Conservation (phyloP, 345 rosid genomes). For the Turritis glabra region DNA sequence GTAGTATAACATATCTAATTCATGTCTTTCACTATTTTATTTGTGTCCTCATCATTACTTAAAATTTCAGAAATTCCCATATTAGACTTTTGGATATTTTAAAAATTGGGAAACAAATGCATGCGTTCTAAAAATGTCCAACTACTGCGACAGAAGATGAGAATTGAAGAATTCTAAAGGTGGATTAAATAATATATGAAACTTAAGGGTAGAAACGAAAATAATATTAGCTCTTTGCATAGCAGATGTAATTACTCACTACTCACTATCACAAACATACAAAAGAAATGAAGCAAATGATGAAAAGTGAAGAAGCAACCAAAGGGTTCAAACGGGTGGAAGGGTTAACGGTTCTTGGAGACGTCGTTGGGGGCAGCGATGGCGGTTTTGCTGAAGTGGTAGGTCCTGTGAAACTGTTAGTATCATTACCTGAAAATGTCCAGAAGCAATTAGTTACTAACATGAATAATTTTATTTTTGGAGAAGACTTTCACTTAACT, state of each 20-base stretch:
- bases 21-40: no score
- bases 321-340: slow-evolving; percentile 20
- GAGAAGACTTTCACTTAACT: background rate
- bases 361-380: background rate
- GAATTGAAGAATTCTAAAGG: background rate
- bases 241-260: background rate
- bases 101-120: background rate
- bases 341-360: background rate
- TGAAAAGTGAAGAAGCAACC: slow-evolving; percentile 12
- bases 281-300: slow-evolving; percentile 1
- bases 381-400: background rate
- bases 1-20: no score
- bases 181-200: background rate
- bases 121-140: background rate
- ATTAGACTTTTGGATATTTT: slow-evolving; percentile 8
- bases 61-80: background rate
- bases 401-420: slow-evolving; percentile 18
- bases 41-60: no score
- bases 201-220: background rate
- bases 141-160: background rate
- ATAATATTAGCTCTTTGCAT: background rate
- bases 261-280: background rate
- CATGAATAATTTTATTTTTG: background rate
- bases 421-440: slow-evolving; percentile 27
- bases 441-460: background rate